A percentile compares a stretch with the other conserved stretches of the same genome.
phyloP scores from a whole-genome alignment of 345 rosid genomes.

The Jatropha curcas region DNA sequence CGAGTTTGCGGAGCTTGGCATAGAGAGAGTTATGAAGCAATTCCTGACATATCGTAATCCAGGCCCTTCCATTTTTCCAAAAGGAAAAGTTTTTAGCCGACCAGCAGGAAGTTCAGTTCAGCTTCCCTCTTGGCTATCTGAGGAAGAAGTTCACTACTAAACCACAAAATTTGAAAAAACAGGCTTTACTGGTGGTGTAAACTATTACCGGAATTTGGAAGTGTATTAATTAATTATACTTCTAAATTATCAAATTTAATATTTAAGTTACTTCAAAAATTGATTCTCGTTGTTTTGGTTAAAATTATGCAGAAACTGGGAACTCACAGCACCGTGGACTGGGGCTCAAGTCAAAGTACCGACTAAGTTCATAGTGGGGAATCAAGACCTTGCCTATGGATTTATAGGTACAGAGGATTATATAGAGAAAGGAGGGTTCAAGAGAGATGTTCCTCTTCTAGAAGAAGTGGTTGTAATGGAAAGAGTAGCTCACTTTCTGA shows the following conservation, averaged over 20 bases:
- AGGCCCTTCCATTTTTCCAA: constrained; percentile 12
- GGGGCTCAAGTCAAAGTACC: constrained; percentile 24
- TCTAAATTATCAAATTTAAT: no score
- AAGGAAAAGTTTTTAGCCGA: constrained; percentile 22
- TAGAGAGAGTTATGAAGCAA: constrained; percentile 18
- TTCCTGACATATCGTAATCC: constrained; percentile 11
- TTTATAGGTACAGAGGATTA: no score
- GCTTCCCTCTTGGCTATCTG: constrained; percentile 29
- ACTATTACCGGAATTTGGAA: constrained; percentile 25
- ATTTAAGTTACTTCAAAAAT: no score
- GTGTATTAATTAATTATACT: no score
- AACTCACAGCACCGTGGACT: constrained; percentile 30
- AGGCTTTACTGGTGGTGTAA: constrained; percentile 31
- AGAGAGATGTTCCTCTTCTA: no score
- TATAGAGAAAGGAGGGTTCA: no score
- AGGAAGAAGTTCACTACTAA: constrained; percentile 32
- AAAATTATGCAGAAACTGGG: constrained; percentile 29
- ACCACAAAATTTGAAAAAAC: constrained; percentile 25
- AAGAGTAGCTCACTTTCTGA: no score
- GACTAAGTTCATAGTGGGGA: no score
- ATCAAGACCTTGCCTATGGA: no score
- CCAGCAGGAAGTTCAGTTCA: constrained; percentile 18
- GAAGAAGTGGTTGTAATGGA: no score
- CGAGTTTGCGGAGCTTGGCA: constrained; percentile 22
- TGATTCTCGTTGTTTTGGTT: no score